phyloP scores from a whole-genome alignment of 2,329 filamentous ascomycete species.

The Cladophialophora exuberans region DNA sequence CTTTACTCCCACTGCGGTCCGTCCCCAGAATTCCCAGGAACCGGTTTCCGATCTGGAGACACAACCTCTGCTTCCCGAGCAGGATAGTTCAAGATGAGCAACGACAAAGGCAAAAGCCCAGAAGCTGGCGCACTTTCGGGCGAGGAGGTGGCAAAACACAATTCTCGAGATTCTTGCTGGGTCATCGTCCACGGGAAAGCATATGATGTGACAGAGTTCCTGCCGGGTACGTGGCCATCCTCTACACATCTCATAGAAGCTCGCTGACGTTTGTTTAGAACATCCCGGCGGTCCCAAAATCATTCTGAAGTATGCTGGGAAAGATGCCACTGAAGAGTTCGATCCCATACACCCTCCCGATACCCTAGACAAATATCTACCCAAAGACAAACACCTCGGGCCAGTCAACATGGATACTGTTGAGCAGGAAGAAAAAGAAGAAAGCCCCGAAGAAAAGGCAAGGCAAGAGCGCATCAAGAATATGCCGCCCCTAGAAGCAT shows the following conservation, averaged over 20 bases:
- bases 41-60: constrained; percentile 18
- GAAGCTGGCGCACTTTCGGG: constrained; percentile 50
- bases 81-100: constrained; percentile 27
- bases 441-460: constrained; percentile 71
- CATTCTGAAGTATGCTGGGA: constrained; percentile 94
- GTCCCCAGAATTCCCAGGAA: not conserved
- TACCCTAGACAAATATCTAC: constrained; percentile 80
- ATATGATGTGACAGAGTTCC: constrained; percentile 87
- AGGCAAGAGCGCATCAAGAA: constrained; percentile 72
- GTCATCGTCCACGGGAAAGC: constrained; percentile 85
- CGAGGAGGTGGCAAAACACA: constrained; percentile 71
- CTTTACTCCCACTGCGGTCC: constrained; percentile 17
- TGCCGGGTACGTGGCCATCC: constrained; percentile 53
- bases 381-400: constrained; percentile 84
- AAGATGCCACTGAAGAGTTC: constrained; percentile 90
- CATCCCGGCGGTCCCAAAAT: constrained; percentile 90
- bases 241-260: not conserved
- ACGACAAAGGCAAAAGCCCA: constrained; percentile 27
- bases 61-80: constrained; percentile 20
- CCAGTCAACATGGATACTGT: constrained; percentile 77
- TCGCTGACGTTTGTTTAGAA: constrained; percentile 52
- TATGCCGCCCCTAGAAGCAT: constrained; percentile 82
- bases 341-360: constrained; percentile 89
- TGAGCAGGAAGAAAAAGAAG: constrained; percentile 51
- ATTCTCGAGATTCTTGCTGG: constrained; percentile 83